Conservation (phyloP, 2,329 filamentous ascomycete species). For the Diaporthe eres region DNA sequence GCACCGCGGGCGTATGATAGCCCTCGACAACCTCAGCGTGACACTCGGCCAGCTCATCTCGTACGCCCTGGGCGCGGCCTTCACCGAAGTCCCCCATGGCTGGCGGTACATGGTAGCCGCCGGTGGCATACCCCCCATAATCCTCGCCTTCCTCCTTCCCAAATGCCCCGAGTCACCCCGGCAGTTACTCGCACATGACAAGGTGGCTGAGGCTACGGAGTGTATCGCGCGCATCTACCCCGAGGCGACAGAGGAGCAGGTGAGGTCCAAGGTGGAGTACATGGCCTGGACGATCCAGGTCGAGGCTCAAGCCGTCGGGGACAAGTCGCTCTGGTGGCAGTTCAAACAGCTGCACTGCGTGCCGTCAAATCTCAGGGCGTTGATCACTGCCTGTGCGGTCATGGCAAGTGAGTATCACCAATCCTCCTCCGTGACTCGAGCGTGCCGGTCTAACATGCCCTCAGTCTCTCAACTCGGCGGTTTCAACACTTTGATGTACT, state of each 20-base stretch:
- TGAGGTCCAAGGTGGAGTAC: conserved; percentile 55
- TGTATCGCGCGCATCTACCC: conserved; percentile 52
- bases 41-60: conserved; percentile 52
- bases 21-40: conserved; percentile 57
- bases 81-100: conserved; percentile 52
- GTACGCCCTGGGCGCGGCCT: conserved; percentile 51
- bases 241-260: conserved; percentile 52
- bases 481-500: conserved; percentile 46
- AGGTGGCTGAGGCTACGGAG: conserved; percentile 50
- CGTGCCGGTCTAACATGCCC: not conserved
- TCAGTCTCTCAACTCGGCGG: conserved; percentile 41
- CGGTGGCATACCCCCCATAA: conserved; percentile 55
- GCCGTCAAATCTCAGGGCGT: conserved; percentile 55
- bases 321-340: conserved; percentile 54
- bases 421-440: not conserved
- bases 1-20: conserved; percentile 57
- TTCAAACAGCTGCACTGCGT: conserved; percentile 58
- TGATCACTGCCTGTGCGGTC: conserved; percentile 60
- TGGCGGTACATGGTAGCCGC: conserved; percentile 60
- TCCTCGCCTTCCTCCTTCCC: conserved; percentile 54
- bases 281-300: conserved; percentile 54
- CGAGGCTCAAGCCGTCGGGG: conserved; percentile 49
- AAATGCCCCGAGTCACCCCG: conserved; percentile 58
- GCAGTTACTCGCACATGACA: conserved; percentile 54
- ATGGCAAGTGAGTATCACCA: conserved; percentile 53